Evolutionary conservation across 768 basidiomycete species (phyloP).

Genomic region (Boletellus sp.): DNA sequence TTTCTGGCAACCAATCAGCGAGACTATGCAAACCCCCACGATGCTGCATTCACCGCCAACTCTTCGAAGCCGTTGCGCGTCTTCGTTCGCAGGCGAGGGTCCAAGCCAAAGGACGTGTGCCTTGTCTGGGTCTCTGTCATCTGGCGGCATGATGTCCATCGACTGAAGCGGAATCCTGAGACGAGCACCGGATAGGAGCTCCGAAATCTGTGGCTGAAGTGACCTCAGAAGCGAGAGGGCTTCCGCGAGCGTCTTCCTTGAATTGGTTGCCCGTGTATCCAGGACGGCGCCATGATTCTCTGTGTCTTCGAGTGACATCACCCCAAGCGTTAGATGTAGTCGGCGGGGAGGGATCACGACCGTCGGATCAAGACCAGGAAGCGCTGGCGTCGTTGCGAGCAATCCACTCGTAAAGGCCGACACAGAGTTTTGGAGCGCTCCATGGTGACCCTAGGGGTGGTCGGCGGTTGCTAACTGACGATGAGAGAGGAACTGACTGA

Average conservation of each 20-base stretch:
- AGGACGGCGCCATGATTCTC: neutral
- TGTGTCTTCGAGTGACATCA: conserved; percentile 53
- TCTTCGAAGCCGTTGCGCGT: conserved; percentile 26
- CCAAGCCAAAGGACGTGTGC: conserved; percentile 60
- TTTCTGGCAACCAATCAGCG: conserved; percentile 30
- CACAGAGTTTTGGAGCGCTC: conserved; percentile 34
- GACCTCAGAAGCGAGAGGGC: conserved; percentile 44
- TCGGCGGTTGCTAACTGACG: conserved; percentile 9
- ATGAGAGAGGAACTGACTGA: conserved; percentile 29
- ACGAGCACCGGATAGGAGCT: conserved; percentile 33
- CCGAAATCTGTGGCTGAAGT: conserved; percentile 38
- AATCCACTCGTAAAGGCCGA: conserved; percentile 34
- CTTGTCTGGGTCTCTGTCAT: conserved; percentile 32
- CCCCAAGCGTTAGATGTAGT: conserved; percentile 73
- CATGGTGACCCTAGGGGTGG: conserved; percentile 38
- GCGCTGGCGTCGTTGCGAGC: conserved; percentile 22
- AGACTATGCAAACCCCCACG: neutral
- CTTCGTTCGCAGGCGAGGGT: conserved; percentile 36
- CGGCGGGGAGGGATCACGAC: conserved; percentile 55
- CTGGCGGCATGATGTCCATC: conserved; percentile 49
- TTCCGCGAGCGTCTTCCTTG: conserved; percentile 32
- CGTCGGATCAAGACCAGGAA: conserved; percentile 53
- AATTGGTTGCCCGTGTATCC: neutral
- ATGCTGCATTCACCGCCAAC: conserved; percentile 34
- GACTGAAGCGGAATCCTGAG: conserved; percentile 42